Conservation (phyloP, 148 eudicot genomes). For the Rhododendron williamsianum region DNA sequence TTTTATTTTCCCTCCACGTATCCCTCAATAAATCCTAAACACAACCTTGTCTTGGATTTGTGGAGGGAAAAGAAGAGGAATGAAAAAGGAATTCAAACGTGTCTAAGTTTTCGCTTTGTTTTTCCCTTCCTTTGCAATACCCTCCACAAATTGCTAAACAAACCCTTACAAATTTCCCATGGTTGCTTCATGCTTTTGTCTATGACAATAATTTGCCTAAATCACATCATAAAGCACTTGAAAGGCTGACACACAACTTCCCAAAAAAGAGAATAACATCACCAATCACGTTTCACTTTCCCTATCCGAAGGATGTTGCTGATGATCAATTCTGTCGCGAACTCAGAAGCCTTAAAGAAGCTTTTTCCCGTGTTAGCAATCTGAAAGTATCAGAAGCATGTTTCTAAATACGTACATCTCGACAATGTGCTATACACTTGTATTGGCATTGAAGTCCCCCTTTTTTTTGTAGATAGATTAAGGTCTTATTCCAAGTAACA, state of each 20-base stretch:
- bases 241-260: constrained; percentile 84
- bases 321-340: constrained; percentile 84
- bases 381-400: constrained; percentile 33
- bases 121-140: neutral
- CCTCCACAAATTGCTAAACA: neutral
- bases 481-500: neutral
- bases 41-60: neutral
- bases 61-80: no score
- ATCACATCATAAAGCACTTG: constrained; percentile 23
- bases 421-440: neutral
- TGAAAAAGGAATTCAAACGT: no score
- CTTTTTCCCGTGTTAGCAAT: constrained; percentile 95
- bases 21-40: neutral
- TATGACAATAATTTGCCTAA: neutral
- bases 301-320: constrained; percentile 90
- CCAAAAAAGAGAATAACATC: constrained; percentile 90
- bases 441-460: neutral
- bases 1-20: neutral
- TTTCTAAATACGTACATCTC: neutral
- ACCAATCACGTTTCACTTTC: constrained; percentile 83
- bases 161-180: no score
- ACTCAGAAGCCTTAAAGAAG: constrained; percentile 84
- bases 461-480: neutral
- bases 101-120: neutral
- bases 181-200: neutral